These are phyloP conservation scores for Arthrobotrys conoides DNA, from an alignment of 2,329 filamentous ascomycete genomes.

Conservation along the genomic window DNA sequence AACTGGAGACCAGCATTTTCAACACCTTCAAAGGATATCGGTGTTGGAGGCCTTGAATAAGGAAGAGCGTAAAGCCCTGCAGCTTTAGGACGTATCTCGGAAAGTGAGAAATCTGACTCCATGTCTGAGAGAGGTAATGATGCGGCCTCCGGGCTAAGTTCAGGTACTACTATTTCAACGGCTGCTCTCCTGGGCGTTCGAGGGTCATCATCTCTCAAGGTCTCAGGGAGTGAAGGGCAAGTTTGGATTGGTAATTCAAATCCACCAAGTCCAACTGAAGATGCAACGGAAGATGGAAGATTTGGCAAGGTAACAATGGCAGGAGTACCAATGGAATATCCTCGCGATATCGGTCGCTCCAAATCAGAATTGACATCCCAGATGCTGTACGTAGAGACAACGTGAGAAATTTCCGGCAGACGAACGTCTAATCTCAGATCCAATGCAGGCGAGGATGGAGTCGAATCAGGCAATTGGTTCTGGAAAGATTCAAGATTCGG, in stretches of 20 bases:
- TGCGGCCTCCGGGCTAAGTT: neutral
- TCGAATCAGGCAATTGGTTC: constrained; percentile 30
- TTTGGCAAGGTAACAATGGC: neutral
- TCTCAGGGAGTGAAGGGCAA: constrained; percentile 21
- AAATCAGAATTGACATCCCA: constrained; percentile 2
- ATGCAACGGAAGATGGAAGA: constrained; percentile 32
- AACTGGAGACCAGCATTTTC: neutral
- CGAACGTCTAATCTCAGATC: neutral
- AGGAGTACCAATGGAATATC: neutral
- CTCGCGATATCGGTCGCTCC: neutral
- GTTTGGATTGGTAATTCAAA: neutral
- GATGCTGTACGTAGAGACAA: constrained; percentile 2
- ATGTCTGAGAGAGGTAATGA: constrained; percentile 38
- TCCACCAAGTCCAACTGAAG: neutral
- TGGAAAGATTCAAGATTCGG: neutral
- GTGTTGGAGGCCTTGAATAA: constrained; percentile 35
- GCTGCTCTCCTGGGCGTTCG: neutral
- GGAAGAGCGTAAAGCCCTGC: constrained; percentile 30
- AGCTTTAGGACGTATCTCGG: neutral
- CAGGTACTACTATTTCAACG: neutral
- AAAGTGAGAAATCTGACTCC: constrained; percentile 9
- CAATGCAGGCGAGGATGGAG: constrained; percentile 12
- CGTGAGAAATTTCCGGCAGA: neutral
- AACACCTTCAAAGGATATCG: neutral
- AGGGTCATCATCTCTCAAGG: constrained; percentile 9